These are phyloP conservation scores for Hymenochaete sp. DNA, from an alignment of 1,284 basidiomycete genomes.

Conservation along the genomic window DNA sequence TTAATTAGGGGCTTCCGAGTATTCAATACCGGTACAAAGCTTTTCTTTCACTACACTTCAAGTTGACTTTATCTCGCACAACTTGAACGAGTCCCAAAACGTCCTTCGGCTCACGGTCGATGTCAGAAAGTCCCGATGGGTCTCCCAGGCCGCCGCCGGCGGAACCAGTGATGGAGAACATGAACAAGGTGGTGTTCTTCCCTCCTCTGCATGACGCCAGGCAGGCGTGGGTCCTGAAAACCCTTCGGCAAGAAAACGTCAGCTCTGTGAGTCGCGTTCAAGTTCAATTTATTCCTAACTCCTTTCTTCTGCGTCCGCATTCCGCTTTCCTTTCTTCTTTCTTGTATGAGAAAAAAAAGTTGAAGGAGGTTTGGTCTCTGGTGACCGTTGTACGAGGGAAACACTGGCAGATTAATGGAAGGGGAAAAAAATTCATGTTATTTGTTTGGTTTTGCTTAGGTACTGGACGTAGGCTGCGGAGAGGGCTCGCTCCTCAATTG, in stretches of 20 bases:
- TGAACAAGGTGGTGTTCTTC: conserved; percentile 57
- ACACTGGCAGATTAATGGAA: no score
- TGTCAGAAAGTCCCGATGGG: background rate
- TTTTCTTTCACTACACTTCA: no score
- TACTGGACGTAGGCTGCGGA: conserved; percentile 76
- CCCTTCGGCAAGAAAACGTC: conserved; percentile 50
- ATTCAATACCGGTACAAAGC: no score
- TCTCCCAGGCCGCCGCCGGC: background rate
- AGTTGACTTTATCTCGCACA: no score
- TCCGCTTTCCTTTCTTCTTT: background rate
- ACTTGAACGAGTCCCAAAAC: no score
- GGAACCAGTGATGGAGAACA: no score
- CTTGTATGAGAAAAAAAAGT: no score
- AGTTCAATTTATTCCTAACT: background rate
- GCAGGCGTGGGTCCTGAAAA: conserved; percentile 61
- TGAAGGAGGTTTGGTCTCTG: no score
- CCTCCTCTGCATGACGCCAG: conserved; percentile 67
- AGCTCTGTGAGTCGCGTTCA: conserved; percentile 41
- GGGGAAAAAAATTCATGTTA: no score
- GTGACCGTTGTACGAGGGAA: no score
- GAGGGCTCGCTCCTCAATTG: conserved; percentile 64
- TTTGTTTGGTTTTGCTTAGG: conserved; percentile 33
- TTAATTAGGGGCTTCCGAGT: no score
- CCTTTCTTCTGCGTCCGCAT: background rate
- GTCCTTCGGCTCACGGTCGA: background rate